Percentiles rank a stretch among this genome's conserved stretches.
phyloP scores from a whole-genome alignment of 2,329 filamentous ascomycete genomes.

The Phialemoniopsis sp. region DNA sequence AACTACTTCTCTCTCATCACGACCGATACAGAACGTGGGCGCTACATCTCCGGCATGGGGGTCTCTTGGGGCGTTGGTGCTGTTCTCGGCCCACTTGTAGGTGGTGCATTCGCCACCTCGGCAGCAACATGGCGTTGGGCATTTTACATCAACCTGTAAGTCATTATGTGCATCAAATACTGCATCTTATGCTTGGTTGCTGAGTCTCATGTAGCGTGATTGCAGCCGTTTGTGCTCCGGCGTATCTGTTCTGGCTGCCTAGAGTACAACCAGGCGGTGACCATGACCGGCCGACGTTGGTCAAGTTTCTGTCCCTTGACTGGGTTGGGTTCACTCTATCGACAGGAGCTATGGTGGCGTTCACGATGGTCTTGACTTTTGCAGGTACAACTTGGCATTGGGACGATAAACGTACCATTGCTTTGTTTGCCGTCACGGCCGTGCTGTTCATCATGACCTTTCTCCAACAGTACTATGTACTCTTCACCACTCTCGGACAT shows the following conservation, averaged over 20 bases:
- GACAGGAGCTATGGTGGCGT: too few relatives aligned
- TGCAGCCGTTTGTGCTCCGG: conserved; percentile 24
- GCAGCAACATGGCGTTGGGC: conserved; percentile 12
- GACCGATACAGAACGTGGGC: neutral
- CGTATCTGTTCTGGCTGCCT: too few relatives aligned
- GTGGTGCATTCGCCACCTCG: conserved; percentile 18
- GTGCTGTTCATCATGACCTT: conserved; percentile 31
- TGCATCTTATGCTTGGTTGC: too few relatives aligned
- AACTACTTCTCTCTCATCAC: neutral
- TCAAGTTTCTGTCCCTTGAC: too few relatives aligned
- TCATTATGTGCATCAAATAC: conserved; percentile 32
- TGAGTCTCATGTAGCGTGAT: too few relatives aligned
- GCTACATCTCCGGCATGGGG: neutral
- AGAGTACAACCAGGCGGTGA: conserved; percentile 12
- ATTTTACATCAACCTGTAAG: conserved; percentile 47
- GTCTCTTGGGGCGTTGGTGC: neutral
- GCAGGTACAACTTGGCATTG: conserved; percentile 44
- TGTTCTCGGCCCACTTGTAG: conserved; percentile 12
- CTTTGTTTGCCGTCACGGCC: conserved; percentile 38
- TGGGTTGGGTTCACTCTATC: too few relatives aligned
- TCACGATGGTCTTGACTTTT: too few relatives aligned
- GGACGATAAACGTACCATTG: conserved; percentile 37
- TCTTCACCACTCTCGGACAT: conserved; percentile 35
- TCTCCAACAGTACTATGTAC: conserved; percentile 19
- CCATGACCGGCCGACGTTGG: too few relatives aligned